Conservation (phyloP, 2,329 filamentous ascomycete genomes). For the Lachnellula willkommii region DNA sequence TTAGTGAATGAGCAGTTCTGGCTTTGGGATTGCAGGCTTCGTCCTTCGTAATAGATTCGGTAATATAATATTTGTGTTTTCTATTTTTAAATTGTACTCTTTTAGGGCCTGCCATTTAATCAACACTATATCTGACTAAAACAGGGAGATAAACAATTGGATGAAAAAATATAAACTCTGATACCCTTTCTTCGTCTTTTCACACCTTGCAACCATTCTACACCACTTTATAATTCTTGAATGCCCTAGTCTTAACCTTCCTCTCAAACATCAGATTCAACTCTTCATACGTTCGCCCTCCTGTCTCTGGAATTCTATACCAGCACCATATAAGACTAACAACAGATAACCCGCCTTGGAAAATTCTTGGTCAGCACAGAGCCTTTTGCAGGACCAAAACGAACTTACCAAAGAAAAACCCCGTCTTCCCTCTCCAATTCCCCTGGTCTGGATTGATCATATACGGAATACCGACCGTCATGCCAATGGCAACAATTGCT, state of each 20-base stretch:
- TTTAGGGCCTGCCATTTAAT: too few species aligned
- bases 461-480: slow-evolving; percentile 26
- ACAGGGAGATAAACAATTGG: too few species aligned
- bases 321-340: slow-evolving; percentile 37
- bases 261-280: slow-evolving; percentile 42
- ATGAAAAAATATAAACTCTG: too few species aligned
- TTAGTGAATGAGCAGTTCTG: neutral
- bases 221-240: slow-evolving; percentile 23
- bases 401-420: slow-evolving; percentile 27
- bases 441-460: slow-evolving; percentile 34
- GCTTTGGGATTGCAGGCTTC: too few species aligned
- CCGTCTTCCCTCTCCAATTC: slow-evolving; percentile 26
- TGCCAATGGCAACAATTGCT: slow-evolving; percentile 16
- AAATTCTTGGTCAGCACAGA: neutral
- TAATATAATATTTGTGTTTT: too few species aligned
- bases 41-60: too few species aligned
- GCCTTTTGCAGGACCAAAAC: neutral
- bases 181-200: too few species aligned
- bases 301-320: slow-evolving; percentile 39
- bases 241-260: slow-evolving; percentile 31
- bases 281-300: slow-evolving; percentile 41
- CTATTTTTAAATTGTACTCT: too few species aligned
- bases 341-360: slow-evolving; percentile 35
- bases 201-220: neutral
- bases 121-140: too few species aligned